Evolutionary conservation across 768 basidiomycete genomes (phyloP).

Genomic region (Lenzites betulinus): DNA sequence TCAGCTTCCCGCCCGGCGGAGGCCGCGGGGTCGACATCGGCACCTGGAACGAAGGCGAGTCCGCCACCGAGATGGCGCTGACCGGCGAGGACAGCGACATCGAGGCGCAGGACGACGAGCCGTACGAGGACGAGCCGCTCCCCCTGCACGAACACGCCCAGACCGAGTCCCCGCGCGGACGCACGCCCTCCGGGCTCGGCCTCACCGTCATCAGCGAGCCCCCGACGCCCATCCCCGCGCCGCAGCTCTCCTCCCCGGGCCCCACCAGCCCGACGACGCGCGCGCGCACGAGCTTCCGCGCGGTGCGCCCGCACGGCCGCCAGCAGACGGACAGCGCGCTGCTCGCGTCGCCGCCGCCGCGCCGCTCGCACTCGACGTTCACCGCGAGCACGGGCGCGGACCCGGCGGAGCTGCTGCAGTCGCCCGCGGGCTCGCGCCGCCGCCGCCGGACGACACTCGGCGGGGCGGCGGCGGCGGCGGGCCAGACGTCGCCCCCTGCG

Average conservation of each 20-base stretch:
- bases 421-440: conserved; percentile 5
- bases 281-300: not conserved
- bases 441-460: conserved; percentile 20
- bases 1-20: conserved; percentile 71
- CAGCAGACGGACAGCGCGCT: conserved; percentile 27
- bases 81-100: conserved; percentile 25
- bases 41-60: conserved; percentile 46
- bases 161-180: not conserved
- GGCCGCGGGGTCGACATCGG: conserved; percentile 50
- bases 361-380: conserved; percentile 19
- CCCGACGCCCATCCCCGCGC: conserved; percentile 16
- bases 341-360: conserved; percentile 11
- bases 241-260: conserved; percentile 15
- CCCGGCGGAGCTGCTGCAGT: not conserved
- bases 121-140: conserved; percentile 33
- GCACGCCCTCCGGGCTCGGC: conserved; percentile 11
- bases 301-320: conserved; percentile 4
- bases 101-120: conserved; percentile 20
- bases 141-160: conserved; percentile 25
- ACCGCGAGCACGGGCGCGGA: conserved; percentile 16
- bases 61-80: conserved; percentile 25
- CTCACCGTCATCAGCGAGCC: conserved; percentile 20
- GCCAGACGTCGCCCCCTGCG: conserved; percentile 19
- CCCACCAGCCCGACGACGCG: conserved; percentile 4
- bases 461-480: not conserved